Base-by-base conservation (phyloP, 2,329 filamentous ascomycete species). In the Cladosporium cucumerinum region DNA sequence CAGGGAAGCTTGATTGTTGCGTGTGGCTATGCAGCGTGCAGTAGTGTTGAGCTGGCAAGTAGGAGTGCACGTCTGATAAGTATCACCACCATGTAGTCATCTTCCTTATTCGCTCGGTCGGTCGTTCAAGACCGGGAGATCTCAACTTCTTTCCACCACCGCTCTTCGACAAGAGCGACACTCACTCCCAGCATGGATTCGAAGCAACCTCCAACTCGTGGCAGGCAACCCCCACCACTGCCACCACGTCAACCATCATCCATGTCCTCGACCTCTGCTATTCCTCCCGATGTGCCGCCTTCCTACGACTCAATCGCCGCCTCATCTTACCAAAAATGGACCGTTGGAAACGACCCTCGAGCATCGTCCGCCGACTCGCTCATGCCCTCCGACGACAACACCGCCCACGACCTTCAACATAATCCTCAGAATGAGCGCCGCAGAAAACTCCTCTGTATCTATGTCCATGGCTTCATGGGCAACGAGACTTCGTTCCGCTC, bases 401-500 rank as follows among this genome's bases (percentile, higher is more conserved):
- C 73, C 16, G 69, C 74, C 30, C 67, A 72, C 48, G 69, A 72
- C 48, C 66, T 69, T 57, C 74, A 76, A n/a, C 60, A 62, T 21
- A 51, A 54, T 2, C 60, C 60, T 5, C 60, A 62, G 21, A 34
- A 34, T 4, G 60, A 62, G 3, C 60, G 61, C n/a, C 75, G 78
- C 26, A 79, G 86, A 58, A 84, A 82, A 28, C 81, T 97, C 26
- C 83, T 97, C 1, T 75, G 96, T 25, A 81, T 97, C 61, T 97
- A 93, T 75, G 87, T 97, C 64, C 93, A 97, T 79, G 93, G 93
- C 66, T 97, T 96, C 78, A 89, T 95, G 83, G 93, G 93, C 60
- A 89, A 91, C 66, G 91, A 95, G 76, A 89, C 90, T 34, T 96
- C 91, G 65, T 97, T 97, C 74, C 86, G 88, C 67, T 91, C 89